Base-by-base conservation (phyloP, 306 rosid species). In the Cucurbita ficifolia region DNA sequence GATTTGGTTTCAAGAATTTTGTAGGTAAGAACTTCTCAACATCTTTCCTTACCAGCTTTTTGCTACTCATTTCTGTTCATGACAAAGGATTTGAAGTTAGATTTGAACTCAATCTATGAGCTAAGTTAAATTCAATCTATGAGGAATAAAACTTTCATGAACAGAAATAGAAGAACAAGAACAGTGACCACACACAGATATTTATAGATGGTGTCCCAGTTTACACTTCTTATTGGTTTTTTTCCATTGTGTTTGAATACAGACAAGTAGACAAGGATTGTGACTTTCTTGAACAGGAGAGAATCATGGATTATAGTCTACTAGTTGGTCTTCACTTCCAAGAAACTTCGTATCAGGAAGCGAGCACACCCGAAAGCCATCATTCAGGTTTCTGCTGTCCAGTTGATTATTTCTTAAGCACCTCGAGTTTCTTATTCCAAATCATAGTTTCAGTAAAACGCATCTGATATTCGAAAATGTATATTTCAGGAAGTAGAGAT, bases 201-300 rank as follows among this genome's bases (percentile, higher is more conserved):
- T 63, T 63, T n/a, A 63, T 18, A 33, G 8, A 40, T 63, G 6
- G 13, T 13, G 21, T 24, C 19, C 22, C 72, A 65, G 18, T 65
- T 68, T 22, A 68, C 4, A 13, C 55, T 13, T 29, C 49, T 71
- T 29, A 35, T 52, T 50, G 75, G 2, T 8, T 16, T 56, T 50
- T 29, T 7, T 16, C 18, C 17, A 43, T 38, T 64, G 29, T 38
- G 22, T 64, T 17, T 40, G 16, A 64, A 80, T 81, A 82, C 88
- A 94, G 99, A 87, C 99, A 94, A 91, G 92, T 94, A 78, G 88
- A 84, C 77, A 83, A 85, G 78, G 99, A 94, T 68, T 94, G 99
- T 63, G 97, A 89, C 80, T 91, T 94, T 80, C 96, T 94, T 61
- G 97, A 94, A 78, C 96, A 94, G 0, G 99, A 89, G 81, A 85